Evolutionary conservation across 306 rosid species (phyloP), one percentile per base, ranked within the genome.

Genomic region (Trichosanthes truncata): DNA sequence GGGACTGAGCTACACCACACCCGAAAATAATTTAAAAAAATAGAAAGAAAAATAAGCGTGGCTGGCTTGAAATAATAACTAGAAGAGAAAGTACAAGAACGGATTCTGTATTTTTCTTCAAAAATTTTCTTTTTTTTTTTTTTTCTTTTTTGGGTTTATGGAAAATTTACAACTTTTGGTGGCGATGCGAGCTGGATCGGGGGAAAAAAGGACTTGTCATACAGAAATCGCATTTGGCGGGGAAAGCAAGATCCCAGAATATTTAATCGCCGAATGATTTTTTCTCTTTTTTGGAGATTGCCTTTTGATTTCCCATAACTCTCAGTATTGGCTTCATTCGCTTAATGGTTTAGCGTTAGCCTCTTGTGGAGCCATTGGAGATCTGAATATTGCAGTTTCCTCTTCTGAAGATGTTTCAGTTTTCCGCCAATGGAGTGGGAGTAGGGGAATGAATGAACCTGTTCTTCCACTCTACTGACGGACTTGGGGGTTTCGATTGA

Each of bases 391-490:
- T 25, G 55, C 33, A 49, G 48, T 81, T 33, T 21, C 80, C n/a
- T 62, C 48, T 78, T 65, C 40, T 66, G 7, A 8, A 71, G 33
- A 49, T 33, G 53, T 59, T 46, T 21, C 78, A 55, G 82, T 61
- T 80, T 43, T 31, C 83, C 86, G 81, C 8, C 38, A 33, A 80
- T 80, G 73, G 55, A 71, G 51, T 45, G 21, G 49, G 38, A 57
- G 45, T n/a, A 17, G 3, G 9, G 68, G 68, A 51, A 43, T 53
- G 68, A 51, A 43, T 53, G 78, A 66, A 31, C 51, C 15, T 41
- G 21, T 74, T 68, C 20, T 74, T 68, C 33, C 38, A 33, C 51
- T 80, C 43, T 26, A 26, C 23, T 61, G 53, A 67, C 36, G 36
- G 57, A 29, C 76, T 81, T 75, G 61, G 26, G 46, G 48, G 60